Conservation (phyloP, 352 stramenopile species). For the Phytophthora pseudosyringae region DNA sequence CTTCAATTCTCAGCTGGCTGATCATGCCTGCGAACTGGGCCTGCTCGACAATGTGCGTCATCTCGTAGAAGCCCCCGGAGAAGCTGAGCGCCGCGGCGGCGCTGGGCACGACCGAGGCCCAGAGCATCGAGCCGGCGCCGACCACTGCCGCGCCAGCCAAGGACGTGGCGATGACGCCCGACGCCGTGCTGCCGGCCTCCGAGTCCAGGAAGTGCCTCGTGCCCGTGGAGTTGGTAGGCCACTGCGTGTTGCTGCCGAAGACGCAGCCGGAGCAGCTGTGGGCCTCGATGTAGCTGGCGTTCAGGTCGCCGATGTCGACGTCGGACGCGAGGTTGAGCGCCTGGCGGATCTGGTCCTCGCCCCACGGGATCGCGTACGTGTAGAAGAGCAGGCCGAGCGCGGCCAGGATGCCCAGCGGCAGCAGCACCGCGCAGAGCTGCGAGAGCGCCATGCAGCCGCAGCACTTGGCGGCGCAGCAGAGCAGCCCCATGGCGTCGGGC, state of each 20-base stretch:
- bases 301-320: constrained; percentile 59
- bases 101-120: constrained; percentile 69
- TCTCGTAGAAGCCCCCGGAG: constrained; percentile 79
- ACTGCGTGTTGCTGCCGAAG: constrained; percentile 84
- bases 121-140: constrained; percentile 73
- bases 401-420: constrained; percentile 59
- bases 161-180: constrained; percentile 70
- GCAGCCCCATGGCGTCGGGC: constrained; percentile 41
- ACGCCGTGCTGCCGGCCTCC: constrained; percentile 61
- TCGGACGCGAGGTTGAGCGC: constrained; percentile 53
- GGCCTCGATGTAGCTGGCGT: constrained; percentile 52
- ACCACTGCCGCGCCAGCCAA: constrained; percentile 58
- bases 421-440: constrained; percentile 69
- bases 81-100: constrained; percentile 71
- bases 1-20: constrained; percentile 75
- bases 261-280: constrained; percentile 87
- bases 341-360: constrained; percentile 72
- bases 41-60: constrained; percentile 88
- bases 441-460: constrained; percentile 79
- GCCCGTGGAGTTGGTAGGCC: constrained; percentile 78
- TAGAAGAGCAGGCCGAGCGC: constrained; percentile 71
- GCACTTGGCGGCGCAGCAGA: constrained; percentile 70
- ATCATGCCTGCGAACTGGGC: constrained; percentile 88
- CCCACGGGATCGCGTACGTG: constrained; percentile 75
- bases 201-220: constrained; percentile 80